These are phyloP conservation scores for Curvularia sp. DNA, from an alignment of 2,329 filamentous ascomycete species.

Conservation along the genomic window DNA sequence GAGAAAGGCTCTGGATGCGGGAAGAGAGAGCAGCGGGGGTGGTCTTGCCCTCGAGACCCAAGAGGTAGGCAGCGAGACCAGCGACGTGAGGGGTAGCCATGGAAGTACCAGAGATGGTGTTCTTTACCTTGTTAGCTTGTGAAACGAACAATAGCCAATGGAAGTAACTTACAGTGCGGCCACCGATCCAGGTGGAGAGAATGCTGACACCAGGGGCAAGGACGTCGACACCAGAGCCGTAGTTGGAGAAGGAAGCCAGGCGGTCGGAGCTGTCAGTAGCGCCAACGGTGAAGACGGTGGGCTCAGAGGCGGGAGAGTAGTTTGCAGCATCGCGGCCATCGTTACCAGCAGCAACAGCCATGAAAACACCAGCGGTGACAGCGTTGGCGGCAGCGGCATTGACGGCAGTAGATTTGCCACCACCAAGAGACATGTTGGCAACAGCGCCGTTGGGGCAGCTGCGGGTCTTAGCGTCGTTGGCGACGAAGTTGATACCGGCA, in stretches of 20 bases:
- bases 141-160: not conserved
- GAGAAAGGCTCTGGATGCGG: conserved; percentile 55
- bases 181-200: conserved; percentile 57
- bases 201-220: conserved; percentile 52
- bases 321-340: conserved; percentile 41
- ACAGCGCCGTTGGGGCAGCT: conserved; percentile 48
- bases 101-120: conserved; percentile 66
- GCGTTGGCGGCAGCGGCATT: conserved; percentile 50
- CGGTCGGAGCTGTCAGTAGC: conserved; percentile 49
- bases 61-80: conserved; percentile 74
- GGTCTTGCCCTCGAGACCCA: conserved; percentile 57
- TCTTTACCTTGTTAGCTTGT: conserved; percentile 40
- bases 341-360: conserved; percentile 53
- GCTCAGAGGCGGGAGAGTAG: conserved; percentile 49
- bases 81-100: conserved; percentile 75
- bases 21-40: conserved; percentile 58
- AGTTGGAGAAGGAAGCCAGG: conserved; percentile 52
- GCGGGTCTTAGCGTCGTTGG: conserved; percentile 45
- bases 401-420: conserved; percentile 45
- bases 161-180: conserved; percentile 42
- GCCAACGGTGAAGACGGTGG: conserved; percentile 51
- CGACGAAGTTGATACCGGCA: conserved; percentile 49
- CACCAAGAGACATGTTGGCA: conserved; percentile 52
- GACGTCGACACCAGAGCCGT: conserved; percentile 48
- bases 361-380: conserved; percentile 48